A percentile compares a stretch with the other conserved stretches of the same genome.
These are phyloP conservation scores for Pichia kudriavzevii DNA, from an alignment of 1,139 yeast genomes.

Conservation along the genomic window DNA sequence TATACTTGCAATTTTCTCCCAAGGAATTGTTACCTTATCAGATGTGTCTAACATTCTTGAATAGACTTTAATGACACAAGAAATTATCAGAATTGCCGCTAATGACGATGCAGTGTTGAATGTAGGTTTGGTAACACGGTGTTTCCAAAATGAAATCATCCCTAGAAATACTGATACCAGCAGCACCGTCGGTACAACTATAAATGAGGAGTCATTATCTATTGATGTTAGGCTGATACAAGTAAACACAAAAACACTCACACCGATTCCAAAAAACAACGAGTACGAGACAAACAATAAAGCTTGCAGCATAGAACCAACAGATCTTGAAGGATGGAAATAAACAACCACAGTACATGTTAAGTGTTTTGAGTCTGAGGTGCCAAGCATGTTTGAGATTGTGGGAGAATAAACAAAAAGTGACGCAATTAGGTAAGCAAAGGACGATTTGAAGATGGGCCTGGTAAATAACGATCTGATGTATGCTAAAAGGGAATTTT, in stretches of 20 bases:
- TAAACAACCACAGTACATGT: conserved; percentile 80
- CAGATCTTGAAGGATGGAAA: conserved; percentile 74
- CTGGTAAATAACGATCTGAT: conserved; percentile 6
- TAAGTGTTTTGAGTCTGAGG: conserved; percentile 70
- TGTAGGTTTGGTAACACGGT: conserved; percentile 56
- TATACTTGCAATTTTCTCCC: conserved; percentile 47
- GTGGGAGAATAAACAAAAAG: conserved; percentile 63
- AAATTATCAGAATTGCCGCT: conserved; percentile 64
- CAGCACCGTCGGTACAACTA: conserved; percentile 28
- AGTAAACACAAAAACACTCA: conserved; percentile 47
- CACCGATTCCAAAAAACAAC: conserved; percentile 46
- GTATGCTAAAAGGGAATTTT: neutral
- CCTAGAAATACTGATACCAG: conserved; percentile 55
- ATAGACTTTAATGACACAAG: conserved; percentile 63
- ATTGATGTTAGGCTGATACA: neutral
- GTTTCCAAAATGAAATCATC: conserved; percentile 60
- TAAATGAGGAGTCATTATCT: conserved; percentile 9
- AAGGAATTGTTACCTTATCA: conserved; percentile 29
- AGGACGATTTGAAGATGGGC: conserved; percentile 52
- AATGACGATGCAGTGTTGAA: conserved; percentile 78
- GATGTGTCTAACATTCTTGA: conserved; percentile 47
- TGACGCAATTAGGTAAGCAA: conserved; percentile 69
- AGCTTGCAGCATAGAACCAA: conserved; percentile 77
- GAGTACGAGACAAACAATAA: conserved; percentile 53
- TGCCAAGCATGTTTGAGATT: conserved; percentile 51